These are phyloP conservation scores for Knufia petricola DNA, from an alignment of 2,329 filamentous ascomycete species.

Conservation along the genomic window DNA sequence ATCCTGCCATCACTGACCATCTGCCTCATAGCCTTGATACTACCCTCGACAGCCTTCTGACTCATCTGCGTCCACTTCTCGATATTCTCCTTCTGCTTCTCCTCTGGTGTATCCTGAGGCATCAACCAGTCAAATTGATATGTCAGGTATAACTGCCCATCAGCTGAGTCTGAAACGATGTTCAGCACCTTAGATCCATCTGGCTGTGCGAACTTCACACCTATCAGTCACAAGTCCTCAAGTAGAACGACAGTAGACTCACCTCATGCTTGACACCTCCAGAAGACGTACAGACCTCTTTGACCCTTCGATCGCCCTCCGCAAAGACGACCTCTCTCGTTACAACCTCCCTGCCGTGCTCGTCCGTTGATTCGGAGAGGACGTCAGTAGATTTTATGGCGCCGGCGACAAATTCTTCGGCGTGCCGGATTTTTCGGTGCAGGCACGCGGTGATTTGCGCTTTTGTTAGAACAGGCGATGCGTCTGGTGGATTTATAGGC, in stretches of 20 bases:
- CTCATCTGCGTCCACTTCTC: conserved; percentile 17
- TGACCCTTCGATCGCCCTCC: conserved; percentile 20
- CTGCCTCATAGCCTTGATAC: conserved; percentile 21
- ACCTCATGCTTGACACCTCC: conserved; percentile 23
- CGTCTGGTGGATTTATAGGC: conserved; percentile 29
- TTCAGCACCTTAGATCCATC: conserved; percentile 25
- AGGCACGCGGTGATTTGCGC: conserved; percentile 31
- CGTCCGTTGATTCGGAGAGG: conserved; percentile 15
- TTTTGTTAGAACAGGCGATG: conserved; percentile 24
- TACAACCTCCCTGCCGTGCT: conserved; percentile 18
- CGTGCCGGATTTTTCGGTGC: conserved; percentile 23
- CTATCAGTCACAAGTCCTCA: background rate
- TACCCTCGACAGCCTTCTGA: conserved; percentile 20
- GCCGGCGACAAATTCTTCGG: conserved; percentile 24
- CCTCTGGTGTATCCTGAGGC: conserved; percentile 7
- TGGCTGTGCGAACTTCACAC: conserved; percentile 19
- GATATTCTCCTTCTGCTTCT: conserved; percentile 10
- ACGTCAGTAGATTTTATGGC: conserved; percentile 22
- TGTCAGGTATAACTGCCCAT: conserved; percentile 31
- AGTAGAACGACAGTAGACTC: background rate
- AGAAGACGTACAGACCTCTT: conserved; percentile 22
- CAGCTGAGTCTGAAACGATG: conserved; percentile 26
- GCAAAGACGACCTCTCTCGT: conserved; percentile 24
- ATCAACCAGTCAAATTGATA: conserved; percentile 34
- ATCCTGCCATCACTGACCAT: conserved; percentile 21